These are phyloP conservation scores for Penicillium canescens DNA, from an alignment of 495 filamentous ascomycete species.

Conservation along the genomic window DNA sequence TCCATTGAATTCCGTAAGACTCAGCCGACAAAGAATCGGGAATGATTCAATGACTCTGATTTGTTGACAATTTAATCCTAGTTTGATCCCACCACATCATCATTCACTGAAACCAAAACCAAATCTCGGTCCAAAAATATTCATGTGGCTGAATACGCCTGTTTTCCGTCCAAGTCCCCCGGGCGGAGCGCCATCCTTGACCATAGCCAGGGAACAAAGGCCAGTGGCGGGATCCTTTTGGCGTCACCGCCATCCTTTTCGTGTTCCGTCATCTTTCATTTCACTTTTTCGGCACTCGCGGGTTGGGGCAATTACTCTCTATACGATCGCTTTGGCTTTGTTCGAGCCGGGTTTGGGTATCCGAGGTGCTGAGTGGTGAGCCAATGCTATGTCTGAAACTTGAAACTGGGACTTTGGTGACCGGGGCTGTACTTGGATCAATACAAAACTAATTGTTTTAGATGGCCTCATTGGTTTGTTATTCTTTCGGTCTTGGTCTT, in stretches of 20 bases:
- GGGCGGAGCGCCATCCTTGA: background rate
- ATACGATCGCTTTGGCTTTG: background rate
- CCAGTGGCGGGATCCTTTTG: slow-evolving; percentile 8
- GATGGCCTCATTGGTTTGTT: too few species aligned
- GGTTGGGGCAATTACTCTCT: background rate
- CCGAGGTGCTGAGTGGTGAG: background rate
- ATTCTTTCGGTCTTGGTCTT: too few species aligned
- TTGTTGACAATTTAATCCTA: background rate
- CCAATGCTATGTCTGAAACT: background rate
- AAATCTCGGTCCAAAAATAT: background rate
- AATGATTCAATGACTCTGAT: background rate
- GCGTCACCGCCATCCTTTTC: slow-evolving; percentile 4
- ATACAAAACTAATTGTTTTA: too few species aligned
- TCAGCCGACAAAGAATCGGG: too few species aligned
- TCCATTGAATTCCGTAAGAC: too few species aligned
- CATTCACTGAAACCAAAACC: background rate
- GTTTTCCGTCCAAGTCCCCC: background rate
- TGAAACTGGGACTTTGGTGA: background rate
- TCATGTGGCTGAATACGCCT: slow-evolving; percentile 2
- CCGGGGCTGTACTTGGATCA: background rate
- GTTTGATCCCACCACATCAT: background rate
- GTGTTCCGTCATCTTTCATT: slow-evolving; percentile 2
- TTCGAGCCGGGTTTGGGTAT: background rate
- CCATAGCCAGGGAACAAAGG: slow-evolving; percentile 6
- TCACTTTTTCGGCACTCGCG: slow-evolving; percentile 5